Base-by-base conservation (phyloP, 2,329 filamentous ascomycete species). In the Ampelomyces quisqualis region DNA sequence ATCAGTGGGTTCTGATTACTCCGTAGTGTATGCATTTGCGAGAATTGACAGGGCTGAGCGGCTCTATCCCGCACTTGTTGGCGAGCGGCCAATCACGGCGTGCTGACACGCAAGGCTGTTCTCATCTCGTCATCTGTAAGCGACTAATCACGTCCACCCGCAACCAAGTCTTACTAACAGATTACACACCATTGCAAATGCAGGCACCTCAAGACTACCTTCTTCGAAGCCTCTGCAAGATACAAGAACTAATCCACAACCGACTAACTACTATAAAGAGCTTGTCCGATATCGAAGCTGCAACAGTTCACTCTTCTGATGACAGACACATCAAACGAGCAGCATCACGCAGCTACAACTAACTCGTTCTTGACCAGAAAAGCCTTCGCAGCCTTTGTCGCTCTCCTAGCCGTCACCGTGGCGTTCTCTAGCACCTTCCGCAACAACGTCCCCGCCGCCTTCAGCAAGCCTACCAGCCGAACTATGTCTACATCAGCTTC, bases 361-460 rank as follows among this genome's bases (percentile, higher is more conserved):
- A 55, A 42, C 7, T 35, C 51, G 20, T 43, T 50, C 33, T 33
- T 57, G 28, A 54, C 48, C 9, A 55, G 50, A 46, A 65, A 60
- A 28, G 55, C 47, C 35, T 41, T 67, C 19, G 57, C 64, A 39
- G 45, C 53, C 32, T 42, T 66, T 33, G 45, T 67, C 34, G 58
- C 57, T 30, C 15, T 73, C 26, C 33, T 72, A 57, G 70, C 71
- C 51, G 43, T 73, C 69, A 70, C 60, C 43, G 66, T 76, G 73
- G 73, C 73, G 45, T 60, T 74, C 55, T 70, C 69, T 40, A 64
- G 53, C 30, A 60, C 70, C 4, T 47, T 73, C 27, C 67, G 70
- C 40, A 64, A 52, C 46, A 50, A 58, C 32, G 48, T 73, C 5
- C 51, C 68, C 14, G 65, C 62, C 30, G 39, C 65, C 34, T 40